Evolutionary conservation across 1,284 basidiomycete genomes (phyloP).

Genomic region (Pascua sp.): DNA sequence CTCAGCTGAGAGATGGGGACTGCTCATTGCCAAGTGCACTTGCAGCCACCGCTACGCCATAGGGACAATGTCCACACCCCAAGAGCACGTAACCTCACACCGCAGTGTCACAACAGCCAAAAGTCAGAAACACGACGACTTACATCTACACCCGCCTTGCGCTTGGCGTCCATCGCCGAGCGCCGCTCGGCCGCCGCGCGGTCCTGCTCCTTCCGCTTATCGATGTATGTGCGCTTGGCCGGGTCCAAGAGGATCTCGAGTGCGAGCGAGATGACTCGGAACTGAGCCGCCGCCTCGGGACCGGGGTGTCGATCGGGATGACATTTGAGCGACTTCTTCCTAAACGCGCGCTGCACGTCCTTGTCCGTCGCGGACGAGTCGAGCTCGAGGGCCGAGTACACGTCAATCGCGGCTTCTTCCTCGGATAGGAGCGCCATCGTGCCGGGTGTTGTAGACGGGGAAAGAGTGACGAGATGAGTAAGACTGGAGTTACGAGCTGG

Average conservation of each 20-base stretch:
- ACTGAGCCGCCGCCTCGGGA: conserved; percentile 62
- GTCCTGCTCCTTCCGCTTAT: conserved; percentile 71
- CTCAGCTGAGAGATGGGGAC: too few relatives aligned
- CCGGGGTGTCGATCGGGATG: conserved; percentile 64
- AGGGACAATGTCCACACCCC: too few relatives aligned
- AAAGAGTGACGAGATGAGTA: neutral
- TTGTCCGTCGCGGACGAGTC: conserved; percentile 67
- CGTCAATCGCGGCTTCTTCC: conserved; percentile 55
- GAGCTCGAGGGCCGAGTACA: conserved; percentile 72
- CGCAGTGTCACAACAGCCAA: neutral
- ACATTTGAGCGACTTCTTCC: conserved; percentile 75
- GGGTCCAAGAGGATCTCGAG: conserved; percentile 82
- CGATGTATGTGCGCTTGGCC: conserved; percentile 72
- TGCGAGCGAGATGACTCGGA: conserved; percentile 80
- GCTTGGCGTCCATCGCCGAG: conserved; percentile 70
- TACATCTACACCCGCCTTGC: conserved; percentile 66
- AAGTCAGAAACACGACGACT: conserved; percentile 13
- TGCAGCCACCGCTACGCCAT: too few relatives aligned
- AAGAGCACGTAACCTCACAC: neutral
- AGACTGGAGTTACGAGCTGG: neutral
- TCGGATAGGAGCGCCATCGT: conserved; percentile 38
- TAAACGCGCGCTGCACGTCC: conserved; percentile 79
- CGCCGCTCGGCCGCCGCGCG: conserved; percentile 68
- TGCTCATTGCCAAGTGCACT: too few relatives aligned
- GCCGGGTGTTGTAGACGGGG: neutral